Conservation (phyloP, 768 basidiomycete genomes). For the Trametes punicea region DNA sequence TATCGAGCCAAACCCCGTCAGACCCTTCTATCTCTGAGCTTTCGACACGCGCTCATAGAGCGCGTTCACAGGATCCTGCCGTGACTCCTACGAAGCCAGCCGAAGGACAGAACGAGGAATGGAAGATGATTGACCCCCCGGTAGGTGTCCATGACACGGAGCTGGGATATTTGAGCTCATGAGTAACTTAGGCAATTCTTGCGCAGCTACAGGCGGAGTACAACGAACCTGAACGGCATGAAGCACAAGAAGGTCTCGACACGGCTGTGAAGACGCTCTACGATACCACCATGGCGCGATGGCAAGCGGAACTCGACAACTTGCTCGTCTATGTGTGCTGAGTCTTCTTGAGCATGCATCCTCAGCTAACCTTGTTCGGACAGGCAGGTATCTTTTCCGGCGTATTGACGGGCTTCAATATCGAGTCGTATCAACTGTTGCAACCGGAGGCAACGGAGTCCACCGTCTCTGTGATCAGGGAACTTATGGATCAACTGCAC, state of each 20-base stretch:
- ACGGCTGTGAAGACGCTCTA: neutral
- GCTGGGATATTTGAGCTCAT: no score
- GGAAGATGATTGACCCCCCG: no score
- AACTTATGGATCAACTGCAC: constrained; percentile 2
- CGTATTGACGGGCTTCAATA: constrained; percentile 23
- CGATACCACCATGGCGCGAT: neutral
- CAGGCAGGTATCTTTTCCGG: constrained; percentile 29
- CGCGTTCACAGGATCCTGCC: no score
- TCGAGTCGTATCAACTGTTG: constrained; percentile 18
- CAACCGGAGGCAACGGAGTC: neutral
- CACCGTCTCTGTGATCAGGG: neutral
- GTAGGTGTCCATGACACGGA: no score
- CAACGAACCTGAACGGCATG: neutral
- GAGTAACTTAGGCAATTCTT: neutral
- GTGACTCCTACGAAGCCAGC: no score
- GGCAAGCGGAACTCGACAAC: neutral
- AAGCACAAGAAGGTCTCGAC: neutral
- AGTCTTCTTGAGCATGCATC: neutral
- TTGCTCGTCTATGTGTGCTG: neutral
- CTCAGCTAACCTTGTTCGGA: neutral
- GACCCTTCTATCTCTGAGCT: no score
- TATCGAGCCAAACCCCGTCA: no score
- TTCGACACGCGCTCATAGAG: no score
- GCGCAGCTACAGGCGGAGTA: neutral
- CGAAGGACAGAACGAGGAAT: no score